phyloP scores from a whole-genome alignment of 1,139 yeast genomes.

The Yamadazyma songkhlaensis region DNA sequence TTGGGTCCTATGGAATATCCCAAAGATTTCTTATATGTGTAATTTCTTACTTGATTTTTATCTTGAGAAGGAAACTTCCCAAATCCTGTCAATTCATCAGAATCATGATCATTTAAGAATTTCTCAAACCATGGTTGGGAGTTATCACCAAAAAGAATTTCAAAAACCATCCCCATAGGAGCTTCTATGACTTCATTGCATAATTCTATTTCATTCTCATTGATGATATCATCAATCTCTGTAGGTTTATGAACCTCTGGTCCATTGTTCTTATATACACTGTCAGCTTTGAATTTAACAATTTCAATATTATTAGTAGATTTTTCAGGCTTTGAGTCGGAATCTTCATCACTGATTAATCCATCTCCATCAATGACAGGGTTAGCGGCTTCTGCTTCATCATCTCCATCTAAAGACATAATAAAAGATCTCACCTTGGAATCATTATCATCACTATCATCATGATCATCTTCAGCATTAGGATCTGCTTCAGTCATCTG shows the following conservation, averaged over 20 bases:
- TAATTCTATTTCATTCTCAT: slow-evolving; percentile 31
- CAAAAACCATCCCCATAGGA: slow-evolving; percentile 50
- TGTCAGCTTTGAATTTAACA: slow-evolving; percentile 28
- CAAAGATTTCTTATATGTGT: slow-evolving; percentile 44
- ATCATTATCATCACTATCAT: slow-evolving; percentile 11
- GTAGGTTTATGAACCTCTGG: slow-evolving; percentile 40
- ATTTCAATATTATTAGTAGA: slow-evolving; percentile 15
- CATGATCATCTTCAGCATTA: slow-evolving; percentile 2
- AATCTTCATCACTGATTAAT: slow-evolving; percentile 15
- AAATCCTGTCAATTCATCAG: slow-evolving; percentile 44
- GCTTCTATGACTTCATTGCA: slow-evolving; percentile 35
- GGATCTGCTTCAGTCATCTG: slow-evolving; percentile 15
- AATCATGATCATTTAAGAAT: slow-evolving; percentile 45
- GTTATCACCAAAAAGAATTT: slow-evolving; percentile 44
- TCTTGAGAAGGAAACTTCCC: slow-evolving; percentile 38
- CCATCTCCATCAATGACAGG: slow-evolving; percentile 11
- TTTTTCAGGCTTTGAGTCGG: slow-evolving; percentile 11
- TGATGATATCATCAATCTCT: slow-evolving; percentile 16
- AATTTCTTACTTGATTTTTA: slow-evolving; percentile 30
- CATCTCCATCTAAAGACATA: slow-evolving; percentile 33
- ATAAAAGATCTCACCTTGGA: slow-evolving; percentile 27
- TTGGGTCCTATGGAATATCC: slow-evolving; percentile 59
- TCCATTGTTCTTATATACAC: slow-evolving; percentile 32
- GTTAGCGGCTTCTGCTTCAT: slow-evolving; percentile 9
- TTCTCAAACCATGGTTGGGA: slow-evolving; percentile 38